phyloP scores from a whole-genome alignment of 768 basidiomycete species.

The Tricholoma hemisulphureum region DNA sequence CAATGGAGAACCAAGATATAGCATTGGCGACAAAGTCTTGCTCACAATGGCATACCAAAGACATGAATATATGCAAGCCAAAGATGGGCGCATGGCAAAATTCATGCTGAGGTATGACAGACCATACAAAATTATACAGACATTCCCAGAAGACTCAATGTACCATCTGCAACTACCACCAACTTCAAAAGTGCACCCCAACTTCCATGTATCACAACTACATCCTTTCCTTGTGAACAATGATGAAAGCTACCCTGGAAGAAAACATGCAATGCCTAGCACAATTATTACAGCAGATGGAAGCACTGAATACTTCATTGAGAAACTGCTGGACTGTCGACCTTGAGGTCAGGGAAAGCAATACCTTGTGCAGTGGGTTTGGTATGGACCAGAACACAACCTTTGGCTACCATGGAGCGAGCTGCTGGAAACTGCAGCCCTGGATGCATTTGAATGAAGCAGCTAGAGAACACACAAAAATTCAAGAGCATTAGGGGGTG shows the following conservation, averaged over 20 bases:
- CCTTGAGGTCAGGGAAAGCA: neutral
- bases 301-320: neutral
- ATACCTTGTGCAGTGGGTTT: neutral
- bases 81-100: neutral
- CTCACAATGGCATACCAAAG: neutral
- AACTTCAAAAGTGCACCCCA: neutral
- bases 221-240: neutral
- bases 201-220: neutral
- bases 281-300: neutral
- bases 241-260: neutral
- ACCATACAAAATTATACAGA: neutral
- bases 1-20: neutral
- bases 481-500: neutral
- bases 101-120: neutral
- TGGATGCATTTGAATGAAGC: neutral
- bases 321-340: neutral
- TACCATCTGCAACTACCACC: neutral
- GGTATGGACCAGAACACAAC: neutral
- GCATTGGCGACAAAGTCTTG: neutral
- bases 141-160: neutral
- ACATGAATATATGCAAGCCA: neutral
- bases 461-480: neutral
- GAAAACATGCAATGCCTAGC: neutral
- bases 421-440: neutral
- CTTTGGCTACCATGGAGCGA: neutral